phyloP scores from a whole-genome alignment of 345 rosid species.

The Limnanthes douglasii region DNA sequence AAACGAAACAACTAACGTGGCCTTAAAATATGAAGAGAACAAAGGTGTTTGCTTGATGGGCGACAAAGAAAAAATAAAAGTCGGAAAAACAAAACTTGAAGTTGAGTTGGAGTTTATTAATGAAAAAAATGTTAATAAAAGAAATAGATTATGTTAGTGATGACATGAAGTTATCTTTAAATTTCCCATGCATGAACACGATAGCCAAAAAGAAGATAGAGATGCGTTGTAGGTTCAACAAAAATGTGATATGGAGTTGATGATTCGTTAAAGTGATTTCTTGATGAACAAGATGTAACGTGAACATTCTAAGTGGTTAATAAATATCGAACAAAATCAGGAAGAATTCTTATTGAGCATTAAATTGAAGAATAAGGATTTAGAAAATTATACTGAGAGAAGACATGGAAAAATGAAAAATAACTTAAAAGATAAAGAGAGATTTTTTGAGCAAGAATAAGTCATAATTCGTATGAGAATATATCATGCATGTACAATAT shows the following conservation, averaged over 20 bases:
- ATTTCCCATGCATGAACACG: constrained; percentile 72
- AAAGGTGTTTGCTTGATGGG: too few species aligned
- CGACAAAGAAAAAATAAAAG: constrained; percentile 64
- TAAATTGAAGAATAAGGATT: constrained; percentile 73
- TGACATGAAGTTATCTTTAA: constrained; percentile 45
- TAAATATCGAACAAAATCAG: constrained; percentile 66
- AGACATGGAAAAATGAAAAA: constrained; percentile 73
- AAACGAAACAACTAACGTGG: too few species aligned
- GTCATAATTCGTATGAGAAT: constrained; percentile 53
- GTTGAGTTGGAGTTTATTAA: constrained; percentile 91
- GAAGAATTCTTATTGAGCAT: constrained; percentile 62
- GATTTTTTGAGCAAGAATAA: constrained; percentile 69
- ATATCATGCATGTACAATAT: too few species aligned
- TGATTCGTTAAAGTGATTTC: constrained; percentile 66
- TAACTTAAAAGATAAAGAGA: constrained; percentile 57
- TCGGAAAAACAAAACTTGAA: constrained; percentile 77
- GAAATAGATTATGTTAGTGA: constrained; percentile 39
- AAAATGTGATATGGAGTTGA: constrained; percentile 38
- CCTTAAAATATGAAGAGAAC: too few species aligned
- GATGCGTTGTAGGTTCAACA: constrained; percentile 53
- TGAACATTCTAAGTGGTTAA: constrained; percentile 80
- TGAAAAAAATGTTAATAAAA: constrained; percentile 55
- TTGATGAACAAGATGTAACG: constrained; percentile 63
- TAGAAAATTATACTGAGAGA: constrained; percentile 56
- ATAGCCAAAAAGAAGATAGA: constrained; percentile 54